Percentiles rank a stretch among this genome's conserved stretches.
Conservation (phyloP, 108 stramenopile genomes). For the Nannochloropsis gaditana region DNA sequence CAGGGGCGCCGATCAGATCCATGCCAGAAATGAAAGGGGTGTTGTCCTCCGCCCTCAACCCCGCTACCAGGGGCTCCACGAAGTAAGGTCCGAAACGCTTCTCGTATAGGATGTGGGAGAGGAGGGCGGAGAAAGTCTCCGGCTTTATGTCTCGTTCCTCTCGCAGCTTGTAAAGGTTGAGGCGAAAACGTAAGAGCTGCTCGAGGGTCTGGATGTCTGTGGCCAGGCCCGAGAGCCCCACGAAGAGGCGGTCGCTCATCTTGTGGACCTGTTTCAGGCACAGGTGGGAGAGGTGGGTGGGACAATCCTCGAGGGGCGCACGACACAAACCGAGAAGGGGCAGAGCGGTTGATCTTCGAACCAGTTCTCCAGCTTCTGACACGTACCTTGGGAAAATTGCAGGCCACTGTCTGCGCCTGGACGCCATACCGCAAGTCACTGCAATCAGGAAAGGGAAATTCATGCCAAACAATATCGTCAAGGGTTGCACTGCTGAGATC, state of each 20-base stretch:
- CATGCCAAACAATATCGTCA: too few species aligned
- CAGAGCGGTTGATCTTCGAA: too few species aligned
- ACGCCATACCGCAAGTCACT: conserved; percentile 85
- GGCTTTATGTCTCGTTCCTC: conserved; percentile 96
- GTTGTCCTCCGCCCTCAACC: conserved; percentile 70
- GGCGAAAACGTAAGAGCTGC: conserved; percentile 63
- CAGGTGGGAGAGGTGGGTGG: not conserved
- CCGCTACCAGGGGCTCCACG: conserved; percentile 91
- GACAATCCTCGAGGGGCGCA: too few species aligned
- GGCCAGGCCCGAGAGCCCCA: conserved; percentile 89
- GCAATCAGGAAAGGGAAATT: not conserved
- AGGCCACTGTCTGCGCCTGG: conserved; percentile 85
- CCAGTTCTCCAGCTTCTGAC: too few species aligned
- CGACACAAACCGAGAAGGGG: too few species aligned
- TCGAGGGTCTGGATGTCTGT: conserved; percentile 88
- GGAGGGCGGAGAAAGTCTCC: conserved; percentile 75
- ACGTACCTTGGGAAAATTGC: conserved; percentile 71
- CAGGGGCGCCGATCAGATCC: conserved; percentile 93
- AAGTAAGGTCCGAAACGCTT: conserved; percentile 98
- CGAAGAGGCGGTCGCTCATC: conserved; percentile 79
- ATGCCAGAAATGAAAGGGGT: conserved; percentile 83
- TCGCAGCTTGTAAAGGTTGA: conserved; percentile 81
- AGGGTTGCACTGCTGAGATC: not conserved
- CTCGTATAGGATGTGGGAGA: conserved; percentile 84
- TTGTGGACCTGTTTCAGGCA: conserved; percentile 64